Base-by-base conservation (phyloP, 306 rosid genomes). In the Corylus americana region DNA sequence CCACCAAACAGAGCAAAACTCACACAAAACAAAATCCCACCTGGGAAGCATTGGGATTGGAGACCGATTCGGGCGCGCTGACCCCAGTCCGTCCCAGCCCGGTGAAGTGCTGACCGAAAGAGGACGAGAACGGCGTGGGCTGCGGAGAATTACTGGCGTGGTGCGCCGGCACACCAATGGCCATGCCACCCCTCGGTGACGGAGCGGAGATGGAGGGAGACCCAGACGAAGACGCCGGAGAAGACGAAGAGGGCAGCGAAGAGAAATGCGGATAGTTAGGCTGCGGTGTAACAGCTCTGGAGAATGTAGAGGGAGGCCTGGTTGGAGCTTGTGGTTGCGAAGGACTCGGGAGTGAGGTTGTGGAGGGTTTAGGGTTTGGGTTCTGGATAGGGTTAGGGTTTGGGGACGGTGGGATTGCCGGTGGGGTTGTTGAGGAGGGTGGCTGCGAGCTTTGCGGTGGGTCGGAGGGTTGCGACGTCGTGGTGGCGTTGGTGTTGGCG, bases 111-210 rank as follows among this genome's bases (percentile, higher is more conserved):
- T 87, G 94, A 42, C 90, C 87, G 67, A 92, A 92, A 31, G 99
- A 87, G 4, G 97, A 77, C 80, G 93, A 81, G 85, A 88, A 55
- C 54, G 94, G 81, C 13, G 89, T 31, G 55, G 83, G 74, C 54
- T 88, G 91, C 18, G 83, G 50, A 25, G 89, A 75, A 13, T 83
- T 17, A 8, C 80, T 44, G 64, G 77, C 7, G 78, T 90, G 97
- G 80, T 90, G 93, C 1, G 97, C 88, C 4, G 96, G 97, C 11
- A 91, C 92, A 50, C 98, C 98, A n/a, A 89, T 79, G 37, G 98
- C 90, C 81, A 92, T 81, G 76, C 96, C 89, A 4, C 94, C 90
- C 45, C 95, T 81, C 0, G 91, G 92, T 3, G 84, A 70, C 1
- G 67, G 83, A n/a, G 73, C 3, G 79, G 37, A 44, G 90, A 78